Evolutionary conservation across 768 basidiomycete species (phyloP), one percentile per base, ranked within the genome.

Genomic region (Tulasnella sp.): DNA sequence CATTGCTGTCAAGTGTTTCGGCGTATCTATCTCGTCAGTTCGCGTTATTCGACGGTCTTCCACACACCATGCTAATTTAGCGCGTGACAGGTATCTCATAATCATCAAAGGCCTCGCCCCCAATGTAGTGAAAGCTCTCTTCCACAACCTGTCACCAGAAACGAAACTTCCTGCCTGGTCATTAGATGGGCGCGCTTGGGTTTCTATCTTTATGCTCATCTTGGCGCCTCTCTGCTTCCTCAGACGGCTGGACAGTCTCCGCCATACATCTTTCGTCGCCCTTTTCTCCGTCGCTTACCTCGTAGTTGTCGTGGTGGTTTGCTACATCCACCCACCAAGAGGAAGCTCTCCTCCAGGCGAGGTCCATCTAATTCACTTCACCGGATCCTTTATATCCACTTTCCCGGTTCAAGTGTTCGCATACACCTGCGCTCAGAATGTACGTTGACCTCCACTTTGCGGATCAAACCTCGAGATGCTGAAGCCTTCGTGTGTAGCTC

Each of bases 1-100:
- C 14, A 94, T 98, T 76, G 94, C 94, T 11, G 90, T 89, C 79
- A 98, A 98, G 79, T 98, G 96, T 79, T 97, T 97, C 78, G 96
- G 96, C 22, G 96, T 98, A 3, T 94, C 92, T 39, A 89, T 95
- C 76, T 94, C 93, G 86, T 94, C 80, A 62, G 85, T 79, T 2
- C 76, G 69, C 39, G 36, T 37, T 32, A 34, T 62, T 52, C 22
- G 26, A 12, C 32, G 39, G 68, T 3, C 39, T 37, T 62, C 32
- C 42, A 67, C n/a, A 14, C n/a, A 37, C 26, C 6, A 37, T 36
- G 19, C 12, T 72, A 5, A 64, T 39, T 36, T 36, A 8, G 22
- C 34, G 2, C 34, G 40, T 52, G 47, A 62, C 76, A 93, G 91
- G 78, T 93, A 94, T 79, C 83, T 94, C 74, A 95, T 95, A 77